Conservation (phyloP, 2,329 filamentous ascomycete genomes). For the Sarocladium oryzae region DNA sequence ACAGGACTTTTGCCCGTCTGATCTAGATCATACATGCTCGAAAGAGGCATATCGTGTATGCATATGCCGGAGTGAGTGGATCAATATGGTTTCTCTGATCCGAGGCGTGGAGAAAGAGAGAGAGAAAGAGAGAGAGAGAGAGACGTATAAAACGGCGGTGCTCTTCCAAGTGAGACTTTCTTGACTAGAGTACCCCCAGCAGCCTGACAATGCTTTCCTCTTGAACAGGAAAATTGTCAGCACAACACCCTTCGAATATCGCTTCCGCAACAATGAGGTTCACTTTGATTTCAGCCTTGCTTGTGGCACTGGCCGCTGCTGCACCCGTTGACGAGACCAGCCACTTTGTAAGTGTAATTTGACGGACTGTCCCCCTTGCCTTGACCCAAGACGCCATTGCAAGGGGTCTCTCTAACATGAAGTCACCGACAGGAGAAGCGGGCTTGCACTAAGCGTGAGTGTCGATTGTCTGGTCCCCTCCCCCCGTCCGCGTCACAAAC, state of each 20-base stretch:
- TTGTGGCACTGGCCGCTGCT: background rate
- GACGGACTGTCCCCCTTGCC: too few species aligned
- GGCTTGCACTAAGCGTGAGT: background rate
- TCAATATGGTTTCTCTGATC: too few species aligned
- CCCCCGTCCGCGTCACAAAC: too few species aligned
- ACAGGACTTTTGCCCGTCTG: too few species aligned
- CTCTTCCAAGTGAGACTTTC: too few species aligned
- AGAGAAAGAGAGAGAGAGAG: background rate
- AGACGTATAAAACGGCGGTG: background rate
- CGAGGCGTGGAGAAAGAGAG: background rate
- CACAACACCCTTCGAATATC: too few species aligned
- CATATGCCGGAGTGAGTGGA: too few species aligned
- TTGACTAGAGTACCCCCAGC: too few species aligned
- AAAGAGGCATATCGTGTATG: background rate
- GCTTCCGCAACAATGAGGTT: background rate
- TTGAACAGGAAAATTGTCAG: too few species aligned
- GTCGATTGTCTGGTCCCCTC: too few species aligned
- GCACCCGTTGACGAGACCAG: background rate
- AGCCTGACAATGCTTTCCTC: too few species aligned
- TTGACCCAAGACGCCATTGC: background rate
- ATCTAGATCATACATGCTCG: background rate
- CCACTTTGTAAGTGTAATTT: constrained; percentile 1
- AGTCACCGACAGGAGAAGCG: background rate
- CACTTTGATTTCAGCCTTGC: background rate
- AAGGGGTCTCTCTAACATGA: background rate